Percentiles rank a stretch among this genome's conserved stretches.
Evolutionary conservation across 495 filamentous ascomycete genomes (phyloP).

Genomic region (Acidomyces sp.): DNA sequence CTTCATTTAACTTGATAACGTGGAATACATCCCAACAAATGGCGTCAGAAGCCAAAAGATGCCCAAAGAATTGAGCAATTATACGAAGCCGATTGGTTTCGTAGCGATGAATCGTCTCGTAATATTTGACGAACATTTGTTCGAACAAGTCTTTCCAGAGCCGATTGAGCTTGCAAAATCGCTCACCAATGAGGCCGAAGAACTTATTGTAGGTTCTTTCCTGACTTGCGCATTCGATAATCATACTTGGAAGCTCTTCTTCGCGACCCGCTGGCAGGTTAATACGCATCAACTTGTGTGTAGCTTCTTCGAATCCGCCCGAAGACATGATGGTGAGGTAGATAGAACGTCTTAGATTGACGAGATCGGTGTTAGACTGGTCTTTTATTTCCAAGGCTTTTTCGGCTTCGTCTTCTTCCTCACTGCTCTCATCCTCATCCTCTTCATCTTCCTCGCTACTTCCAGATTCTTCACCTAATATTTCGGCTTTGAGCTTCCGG

Average conservation of each 20-base stretch:
- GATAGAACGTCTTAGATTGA: conserved; percentile 84
- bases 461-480: conserved; percentile 80
- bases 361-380: conserved; percentile 86
- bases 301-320: conserved; percentile 87
- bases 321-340: conserved; percentile 96
- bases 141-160: conserved; percentile 90
- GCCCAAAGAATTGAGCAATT: conserved; percentile 87
- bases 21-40: conserved; percentile 85
- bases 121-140: conserved; percentile 77
- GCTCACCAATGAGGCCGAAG: conserved; percentile 84
- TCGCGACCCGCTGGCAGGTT: conserved; percentile 80
- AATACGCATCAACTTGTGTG: conserved; percentile 62
- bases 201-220: conserved; percentile 95
- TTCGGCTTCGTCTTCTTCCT: conserved; percentile 65
- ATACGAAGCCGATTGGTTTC: conserved; percentile 90
- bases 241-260: conserved; percentile 83
- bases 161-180: conserved; percentile 88
- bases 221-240: conserved; percentile 90
- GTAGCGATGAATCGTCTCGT: conserved; percentile 92
- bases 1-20: conserved; percentile 79
- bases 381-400: conserved; percentile 86
- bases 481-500: conserved; percentile 77
- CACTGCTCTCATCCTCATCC: conserved; percentile 57
- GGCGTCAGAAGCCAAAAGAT: conserved; percentile 73
- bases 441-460: conserved; percentile 59